Conservation (phyloP, 1,284 basidiomycete genomes). For the Tilletia indica region DNA sequence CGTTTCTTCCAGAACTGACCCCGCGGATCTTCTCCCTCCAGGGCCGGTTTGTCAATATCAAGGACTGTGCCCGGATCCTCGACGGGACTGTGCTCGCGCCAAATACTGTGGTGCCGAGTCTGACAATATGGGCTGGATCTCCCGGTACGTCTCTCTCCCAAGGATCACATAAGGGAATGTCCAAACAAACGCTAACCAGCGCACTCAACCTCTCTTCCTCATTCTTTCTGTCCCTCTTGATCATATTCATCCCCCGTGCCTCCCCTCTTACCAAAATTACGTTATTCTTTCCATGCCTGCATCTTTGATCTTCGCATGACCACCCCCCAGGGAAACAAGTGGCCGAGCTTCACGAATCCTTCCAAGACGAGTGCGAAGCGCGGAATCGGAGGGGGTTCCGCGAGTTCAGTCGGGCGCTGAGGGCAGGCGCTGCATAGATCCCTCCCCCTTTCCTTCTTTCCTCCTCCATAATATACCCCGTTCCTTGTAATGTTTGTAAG, state of each 20-base stretch:
- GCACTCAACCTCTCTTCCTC: neutral
- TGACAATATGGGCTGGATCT: constrained; percentile 81
- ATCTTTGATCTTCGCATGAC: no score
- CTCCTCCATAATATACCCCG: no score
- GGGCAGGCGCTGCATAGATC: neutral
- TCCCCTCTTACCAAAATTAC: no score
- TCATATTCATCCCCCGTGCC: no score
- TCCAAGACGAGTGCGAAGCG: constrained; percentile 19
- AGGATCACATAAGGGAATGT: neutral
- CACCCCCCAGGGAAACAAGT: constrained; percentile 1
- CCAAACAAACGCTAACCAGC: neutral
- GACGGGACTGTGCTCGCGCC: constrained; percentile 87
- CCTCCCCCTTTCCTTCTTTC: no score
- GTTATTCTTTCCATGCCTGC: no score
- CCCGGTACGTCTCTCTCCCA: constrained; percentile 65
- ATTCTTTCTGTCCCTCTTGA: neutral
- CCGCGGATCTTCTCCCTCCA: constrained; percentile 52
- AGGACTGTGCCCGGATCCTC: constrained; percentile 84
- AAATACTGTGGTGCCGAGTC: constrained; percentile 84
- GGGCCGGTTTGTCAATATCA: constrained; percentile 96
- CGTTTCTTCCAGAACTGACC: neutral
- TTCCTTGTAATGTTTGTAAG: no score
- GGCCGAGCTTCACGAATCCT: constrained; percentile 14
- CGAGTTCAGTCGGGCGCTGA: constrained; percentile 7
- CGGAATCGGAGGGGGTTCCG: neutral